These are phyloP conservation scores for Suhomyces sp. DNA, from an alignment of 805 yeast genomes.

Conservation along the genomic window DNA sequence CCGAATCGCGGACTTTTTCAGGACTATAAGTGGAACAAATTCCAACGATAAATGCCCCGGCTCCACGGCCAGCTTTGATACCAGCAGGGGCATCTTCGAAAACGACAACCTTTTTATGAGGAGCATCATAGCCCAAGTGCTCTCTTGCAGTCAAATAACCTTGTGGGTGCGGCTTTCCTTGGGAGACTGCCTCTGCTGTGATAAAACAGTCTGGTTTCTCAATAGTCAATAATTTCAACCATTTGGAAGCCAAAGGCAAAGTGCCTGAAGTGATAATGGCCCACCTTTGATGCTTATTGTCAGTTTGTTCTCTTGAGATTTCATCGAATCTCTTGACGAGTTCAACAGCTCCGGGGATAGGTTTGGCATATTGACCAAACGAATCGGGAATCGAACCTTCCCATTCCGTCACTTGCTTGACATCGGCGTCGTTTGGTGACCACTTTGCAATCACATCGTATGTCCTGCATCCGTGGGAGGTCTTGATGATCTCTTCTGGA, in stretches of 20 bases:
- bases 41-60: constrained; percentile 81
- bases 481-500: constrained; percentile 68
- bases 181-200: constrained; percentile 74
- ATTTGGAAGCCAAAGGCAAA: constrained; percentile 68
- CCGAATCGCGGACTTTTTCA: constrained; percentile 65
- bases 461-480: constrained; percentile 82
- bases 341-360: constrained; percentile 73
- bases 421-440: constrained; percentile 72
- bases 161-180: constrained; percentile 86
- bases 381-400: constrained; percentile 70
- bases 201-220: constrained; percentile 72
- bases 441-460: constrained; percentile 70
- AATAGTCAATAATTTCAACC: constrained; percentile 65
- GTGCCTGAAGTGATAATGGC: constrained; percentile 88
- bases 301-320: constrained; percentile 42
- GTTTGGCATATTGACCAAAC: constrained; percentile 69
- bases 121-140: constrained; percentile 39
- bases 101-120: constrained; percentile 50
- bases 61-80: constrained; percentile 75
- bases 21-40: constrained; percentile 77
- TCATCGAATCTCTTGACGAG: constrained; percentile 54
- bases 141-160: constrained; percentile 66
- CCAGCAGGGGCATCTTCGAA: constrained; percentile 93
- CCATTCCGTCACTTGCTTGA: constrained; percentile 60
- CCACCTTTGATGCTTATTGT: constrained; percentile 58